Base-by-base conservation (phyloP, 805 yeast genomes). In the Jamesozyma hellenica region DNA sequence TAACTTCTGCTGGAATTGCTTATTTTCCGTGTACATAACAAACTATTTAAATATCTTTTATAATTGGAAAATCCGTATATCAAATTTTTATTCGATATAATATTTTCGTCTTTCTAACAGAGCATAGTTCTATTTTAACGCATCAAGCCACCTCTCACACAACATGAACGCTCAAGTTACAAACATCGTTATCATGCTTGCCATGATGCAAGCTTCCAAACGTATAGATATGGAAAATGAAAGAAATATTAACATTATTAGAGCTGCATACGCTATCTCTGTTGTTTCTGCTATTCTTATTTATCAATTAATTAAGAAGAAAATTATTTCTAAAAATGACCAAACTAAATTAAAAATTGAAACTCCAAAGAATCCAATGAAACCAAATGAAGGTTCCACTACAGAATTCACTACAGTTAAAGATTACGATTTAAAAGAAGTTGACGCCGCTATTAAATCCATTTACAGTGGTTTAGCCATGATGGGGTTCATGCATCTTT, bases 401-500 rank as follows among this genome's bases (percentile, higher is more conserved):
- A 26, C 64, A 85, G 67, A 88, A 87, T 66, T 87, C 48, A 86
- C 95, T 50, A 88, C 96, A 39, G 86, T 87, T 49, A 85, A 78
- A 70, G 95, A 88, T 52, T 90, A 90, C 71, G 98, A 90, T 65
- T 73, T 88, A 61, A 73, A 77, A 60, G 96, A 90, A 70, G 74
- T 88, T 46, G 79, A 82, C 63, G 42, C 75, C 39, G 80, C 87
- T 46, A 74, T 88, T 65, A 85, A 82, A 66, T 76, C 92, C 48
- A 76, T 87, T 50, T 79, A 79, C 72, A 83, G 92, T 48, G 84
- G 94, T 48, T 63, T 86, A 52, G 96, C 95, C 56, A 88, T 92
- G 95, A 87, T 92, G 87, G 95, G 82, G 21, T 83, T 90, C 79
- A 88, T 92, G 96, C 98, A 90, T 66, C 58, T 90, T 49, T 90